Conservation (phyloP, 2,329 filamentous ascomycete species). For the Stemphylium lycopersici region DNA sequence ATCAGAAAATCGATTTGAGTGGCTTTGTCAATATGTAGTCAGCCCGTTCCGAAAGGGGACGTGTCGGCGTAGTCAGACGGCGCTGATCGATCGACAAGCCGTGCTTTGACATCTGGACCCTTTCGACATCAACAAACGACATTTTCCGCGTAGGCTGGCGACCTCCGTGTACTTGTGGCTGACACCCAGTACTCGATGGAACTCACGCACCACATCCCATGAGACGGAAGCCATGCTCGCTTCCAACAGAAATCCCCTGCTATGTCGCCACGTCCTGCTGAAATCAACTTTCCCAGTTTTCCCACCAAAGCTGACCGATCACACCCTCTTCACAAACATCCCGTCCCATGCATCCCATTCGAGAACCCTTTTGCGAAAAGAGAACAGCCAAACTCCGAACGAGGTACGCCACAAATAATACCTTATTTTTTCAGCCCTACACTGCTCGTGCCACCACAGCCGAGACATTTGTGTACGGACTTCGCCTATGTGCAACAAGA, state of each 20-base stretch:
- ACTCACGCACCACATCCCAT: too few relatives aligned
- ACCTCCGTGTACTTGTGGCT: too few relatives aligned
- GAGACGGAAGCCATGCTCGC: too few relatives aligned
- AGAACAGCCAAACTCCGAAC: not conserved
- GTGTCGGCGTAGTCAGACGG: not conserved
- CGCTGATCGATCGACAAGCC: too few relatives aligned
- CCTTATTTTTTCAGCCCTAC: constrained; percentile 10
- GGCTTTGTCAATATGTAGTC: constrained; percentile 27
- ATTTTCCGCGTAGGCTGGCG: too few relatives aligned
- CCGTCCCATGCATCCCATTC: constrained; percentile 1
- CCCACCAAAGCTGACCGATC: too few relatives aligned
- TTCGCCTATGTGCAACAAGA: constrained; percentile 15
- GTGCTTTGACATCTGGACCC: too few relatives aligned
- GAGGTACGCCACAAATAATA: constrained; percentile 5
- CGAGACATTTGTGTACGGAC: constrained; percentile 1
- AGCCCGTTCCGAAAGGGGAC: constrained; percentile 1
- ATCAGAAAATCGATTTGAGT: constrained; percentile 5
- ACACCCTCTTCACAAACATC: not conserved
- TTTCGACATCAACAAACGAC: too few relatives aligned
- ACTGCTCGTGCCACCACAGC: not conserved
- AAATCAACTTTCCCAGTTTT: too few relatives aligned
- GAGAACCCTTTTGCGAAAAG: not conserved
- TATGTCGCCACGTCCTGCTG: too few relatives aligned
- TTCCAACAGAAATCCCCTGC: too few relatives aligned
- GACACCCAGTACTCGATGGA: too few relatives aligned